Evolutionary conservation across 192 early-diverging fungal species (phyloP).

Genomic region (Linnemannia exigua): DNA sequence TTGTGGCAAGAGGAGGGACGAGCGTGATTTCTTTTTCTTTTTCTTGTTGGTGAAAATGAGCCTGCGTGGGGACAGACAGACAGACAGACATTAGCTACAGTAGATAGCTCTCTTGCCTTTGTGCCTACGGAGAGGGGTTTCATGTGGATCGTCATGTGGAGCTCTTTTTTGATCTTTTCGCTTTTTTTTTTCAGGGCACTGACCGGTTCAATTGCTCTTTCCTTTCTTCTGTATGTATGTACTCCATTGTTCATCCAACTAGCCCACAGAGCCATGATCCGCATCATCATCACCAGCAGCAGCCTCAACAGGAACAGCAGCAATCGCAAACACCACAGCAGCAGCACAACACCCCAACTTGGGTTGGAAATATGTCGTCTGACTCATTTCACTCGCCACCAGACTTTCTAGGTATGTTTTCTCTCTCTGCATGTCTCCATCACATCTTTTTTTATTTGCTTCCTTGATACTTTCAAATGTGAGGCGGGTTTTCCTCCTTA

Average conservation of each 20-base stretch:
- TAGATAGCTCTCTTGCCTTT: background rate
- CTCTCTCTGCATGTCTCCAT: background rate
- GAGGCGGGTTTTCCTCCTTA: background rate
- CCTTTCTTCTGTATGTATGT: background rate
- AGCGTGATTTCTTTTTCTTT: background rate
- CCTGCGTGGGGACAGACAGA: background rate
- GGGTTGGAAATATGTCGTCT: conserved; percentile 23
- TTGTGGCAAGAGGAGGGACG: background rate
- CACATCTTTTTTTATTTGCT: background rate
- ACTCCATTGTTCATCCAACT: background rate
- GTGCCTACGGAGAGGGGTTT: background rate
- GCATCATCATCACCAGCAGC: conserved; percentile 20
- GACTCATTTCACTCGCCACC: conserved; percentile 26
- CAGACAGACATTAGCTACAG: background rate
- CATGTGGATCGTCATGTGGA: conserved; percentile 4
- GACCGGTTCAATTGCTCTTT: background rate
- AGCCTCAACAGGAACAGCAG: conserved; percentile 21
- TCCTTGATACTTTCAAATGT: background rate
- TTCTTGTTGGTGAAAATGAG: background rate
- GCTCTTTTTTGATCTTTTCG: background rate
- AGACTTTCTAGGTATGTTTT: conserved; percentile 30
- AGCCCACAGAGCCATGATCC: conserved; percentile 16
- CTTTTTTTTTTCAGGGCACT: background rate
- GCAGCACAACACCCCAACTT: conserved; percentile 16
- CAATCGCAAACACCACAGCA: conserved; percentile 14